These are phyloP conservation scores for Annulohypoxylon stygium DNA, from an alignment of 495 filamentous ascomycete genomes.

Conservation along the genomic window DNA sequence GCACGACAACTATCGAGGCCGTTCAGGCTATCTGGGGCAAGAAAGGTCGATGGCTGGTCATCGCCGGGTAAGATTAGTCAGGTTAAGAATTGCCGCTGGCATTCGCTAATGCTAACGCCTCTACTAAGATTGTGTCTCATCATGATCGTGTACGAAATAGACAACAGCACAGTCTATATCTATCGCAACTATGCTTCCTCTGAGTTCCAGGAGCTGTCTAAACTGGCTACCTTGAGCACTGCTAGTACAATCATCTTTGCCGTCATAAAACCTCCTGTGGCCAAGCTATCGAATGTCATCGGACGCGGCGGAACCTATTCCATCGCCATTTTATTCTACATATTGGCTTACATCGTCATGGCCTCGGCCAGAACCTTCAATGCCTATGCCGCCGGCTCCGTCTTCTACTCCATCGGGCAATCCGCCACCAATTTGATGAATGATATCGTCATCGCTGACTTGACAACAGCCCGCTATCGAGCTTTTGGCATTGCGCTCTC, in stretches of 20 bases:
- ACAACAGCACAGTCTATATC: conserved; percentile 62
- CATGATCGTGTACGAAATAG: conserved; percentile 64
- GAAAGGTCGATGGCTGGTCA: conserved; percentile 59
- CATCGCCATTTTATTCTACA: conserved; percentile 59
- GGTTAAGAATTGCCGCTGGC: background rate
- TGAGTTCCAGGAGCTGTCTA: conserved; percentile 58
- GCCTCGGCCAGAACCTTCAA: conserved; percentile 60
- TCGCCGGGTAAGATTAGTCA: conserved; percentile 54
- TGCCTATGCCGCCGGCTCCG: conserved; percentile 59
- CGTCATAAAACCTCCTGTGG: conserved; percentile 62
- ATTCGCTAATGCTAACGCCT: conserved; percentile 35
- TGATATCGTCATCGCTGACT: conserved; percentile 62
- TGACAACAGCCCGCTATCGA: conserved; percentile 62
- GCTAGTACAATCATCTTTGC: conserved; percentile 61
- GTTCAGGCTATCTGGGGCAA: conserved; percentile 59
- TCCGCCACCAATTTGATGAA: conserved; percentile 63
- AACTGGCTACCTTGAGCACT: conserved; percentile 59
- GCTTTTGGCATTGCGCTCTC: conserved; percentile 61
- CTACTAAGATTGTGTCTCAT: conserved; percentile 54
- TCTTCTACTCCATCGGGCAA: conserved; percentile 63
- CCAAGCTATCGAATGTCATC: conserved; percentile 64
- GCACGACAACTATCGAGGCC: conserved; percentile 56
- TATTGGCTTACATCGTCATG: conserved; percentile 62
- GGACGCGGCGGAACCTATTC: conserved; percentile 62
- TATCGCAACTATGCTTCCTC: conserved; percentile 64